Percentiles rank a stretch among this genome's conserved stretches.
Evolutionary conservation across 805 yeast species (phyloP).

Genomic region (Lachancea fermentati): DNA sequence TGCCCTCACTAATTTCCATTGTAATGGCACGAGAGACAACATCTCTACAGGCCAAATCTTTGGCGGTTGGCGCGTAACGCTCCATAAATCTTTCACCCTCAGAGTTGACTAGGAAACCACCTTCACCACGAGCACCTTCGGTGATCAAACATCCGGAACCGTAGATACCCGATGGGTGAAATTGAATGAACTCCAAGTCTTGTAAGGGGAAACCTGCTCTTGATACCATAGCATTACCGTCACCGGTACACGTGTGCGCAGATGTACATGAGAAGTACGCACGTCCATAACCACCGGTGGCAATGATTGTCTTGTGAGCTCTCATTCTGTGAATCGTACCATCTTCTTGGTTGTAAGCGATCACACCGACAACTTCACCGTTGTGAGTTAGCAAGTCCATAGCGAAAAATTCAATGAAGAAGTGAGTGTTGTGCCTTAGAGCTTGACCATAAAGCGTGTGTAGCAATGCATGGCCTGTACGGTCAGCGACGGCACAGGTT

Average conservation of each 20-base stretch:
- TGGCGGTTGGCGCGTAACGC: slow-evolving; percentile 97
- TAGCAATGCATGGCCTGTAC: slow-evolving; percentile 96
- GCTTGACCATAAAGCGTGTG: slow-evolving; percentile 97
- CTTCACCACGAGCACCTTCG: slow-evolving; percentile 99
- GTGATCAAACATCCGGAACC: slow-evolving; percentile 99
- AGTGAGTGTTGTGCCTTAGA: slow-evolving; percentile 92
- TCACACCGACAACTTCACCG: slow-evolving; percentile 93
- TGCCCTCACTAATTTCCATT: slow-evolving; percentile 96
- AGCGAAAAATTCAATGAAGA: slow-evolving; percentile 96
- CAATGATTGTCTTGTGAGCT: slow-evolving; percentile 92
- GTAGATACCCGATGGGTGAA: slow-evolving; percentile 99
- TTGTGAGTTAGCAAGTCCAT: slow-evolving; percentile 90
- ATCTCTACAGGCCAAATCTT: slow-evolving; percentile 97
- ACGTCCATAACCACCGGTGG: slow-evolving; percentile 99
- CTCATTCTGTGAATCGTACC: slow-evolving; percentile 97
- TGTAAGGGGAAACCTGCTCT: slow-evolving; percentile 98
- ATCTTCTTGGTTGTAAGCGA: slow-evolving; percentile 97
- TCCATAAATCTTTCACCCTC: slow-evolving; percentile 99
- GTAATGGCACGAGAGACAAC: slow-evolving; percentile 98
- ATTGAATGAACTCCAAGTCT: slow-evolving; percentile 95
- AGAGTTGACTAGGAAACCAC: slow-evolving; percentile 92
- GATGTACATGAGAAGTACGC: slow-evolving; percentile 98
- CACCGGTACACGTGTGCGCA: slow-evolving; percentile 99
- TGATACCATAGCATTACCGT: slow-evolving; percentile 96
- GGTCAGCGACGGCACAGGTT: slow-evolving; percentile 98